phyloP scores from a whole-genome alignment of 768 basidiomycete genomes.

The Rhizopogon sp. region DNA sequence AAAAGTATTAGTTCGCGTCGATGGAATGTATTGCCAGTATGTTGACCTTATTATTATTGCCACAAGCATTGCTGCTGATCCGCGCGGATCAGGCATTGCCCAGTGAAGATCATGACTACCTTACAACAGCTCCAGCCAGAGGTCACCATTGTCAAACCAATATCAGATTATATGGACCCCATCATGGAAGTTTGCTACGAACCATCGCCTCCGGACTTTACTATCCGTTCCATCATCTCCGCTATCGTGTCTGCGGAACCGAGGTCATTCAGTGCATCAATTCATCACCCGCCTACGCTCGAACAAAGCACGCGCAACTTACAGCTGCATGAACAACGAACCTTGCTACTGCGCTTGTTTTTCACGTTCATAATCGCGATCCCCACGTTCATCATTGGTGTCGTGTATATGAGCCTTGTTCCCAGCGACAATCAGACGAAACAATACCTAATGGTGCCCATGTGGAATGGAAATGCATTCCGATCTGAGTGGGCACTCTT shows the following conservation, averaged over 20 bases:
- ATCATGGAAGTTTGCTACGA: constrained; percentile 47
- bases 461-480: constrained; percentile 61
- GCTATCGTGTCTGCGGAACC: constrained; percentile 37
- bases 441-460: constrained; percentile 47
- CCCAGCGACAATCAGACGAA: constrained; percentile 40
- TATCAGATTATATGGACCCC: constrained; percentile 36
- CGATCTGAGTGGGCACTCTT: constrained; percentile 59
- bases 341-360: constrained; percentile 49
- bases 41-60: neutral
- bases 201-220: constrained; percentile 48
- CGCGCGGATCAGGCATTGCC: constrained; percentile 43
- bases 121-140: constrained; percentile 30
- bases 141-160: constrained; percentile 36
- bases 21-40: constrained; percentile 66
- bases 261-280: constrained; percentile 38
- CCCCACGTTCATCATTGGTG: constrained; percentile 73
- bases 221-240: constrained; percentile 59
- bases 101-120: constrained; percentile 40
- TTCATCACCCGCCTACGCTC: constrained; percentile 50
- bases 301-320: constrained; percentile 55
- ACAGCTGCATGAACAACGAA: constrained; percentile 52
- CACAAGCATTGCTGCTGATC: neutral
- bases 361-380: constrained; percentile 59
- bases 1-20: constrained; percentile 48
- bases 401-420: constrained; percentile 72